These are phyloP conservation scores for Hevea brasiliensis DNA, from an alignment of 345 rosid species.

Conservation along the genomic window DNA sequence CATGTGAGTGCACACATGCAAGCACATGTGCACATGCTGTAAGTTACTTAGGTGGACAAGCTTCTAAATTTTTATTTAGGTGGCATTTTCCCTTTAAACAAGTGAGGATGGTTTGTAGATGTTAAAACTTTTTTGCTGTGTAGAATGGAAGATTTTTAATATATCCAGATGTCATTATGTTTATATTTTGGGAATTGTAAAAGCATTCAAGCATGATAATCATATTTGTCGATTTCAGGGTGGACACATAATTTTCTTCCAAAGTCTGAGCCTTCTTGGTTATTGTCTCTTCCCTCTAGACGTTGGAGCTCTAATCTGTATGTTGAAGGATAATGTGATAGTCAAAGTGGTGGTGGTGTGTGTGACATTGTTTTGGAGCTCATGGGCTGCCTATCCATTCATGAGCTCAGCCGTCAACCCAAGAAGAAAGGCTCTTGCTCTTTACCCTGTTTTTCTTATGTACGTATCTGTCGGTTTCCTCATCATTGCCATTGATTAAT, in stretches of 20 bases:
- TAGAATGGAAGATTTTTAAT: neutral
- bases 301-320: slow-evolving; percentile 74
- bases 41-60: neutral
- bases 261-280: slow-evolving; percentile 78
- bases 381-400: slow-evolving; percentile 96
- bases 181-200: neutral
- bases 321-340: slow-evolving; percentile 76
- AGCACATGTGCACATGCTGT: neutral
- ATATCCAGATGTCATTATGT: neutral
- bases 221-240: slow-evolving; percentile 50
- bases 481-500: slow-evolving; percentile 77
- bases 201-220: slow-evolving; percentile 3
- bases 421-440: slow-evolving; percentile 81
- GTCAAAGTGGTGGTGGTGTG: slow-evolving; percentile 65
- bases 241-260: slow-evolving; percentile 88
- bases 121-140: neutral
- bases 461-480: slow-evolving; percentile 94
- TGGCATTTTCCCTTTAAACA: neutral
- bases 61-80: neutral
- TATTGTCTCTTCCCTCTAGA: slow-evolving; percentile 87
- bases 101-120: neutral
- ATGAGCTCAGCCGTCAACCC: slow-evolving; percentile 92
- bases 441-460: slow-evolving; percentile 95
- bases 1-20: too few species aligned
- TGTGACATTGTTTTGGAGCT: slow-evolving; percentile 85